A percentile compares a stretch with the other conserved stretches of the same genome.
phyloP scores from a whole-genome alignment of 352 stramenopile genomes.

The Globisporangium nodosum region DNA sequence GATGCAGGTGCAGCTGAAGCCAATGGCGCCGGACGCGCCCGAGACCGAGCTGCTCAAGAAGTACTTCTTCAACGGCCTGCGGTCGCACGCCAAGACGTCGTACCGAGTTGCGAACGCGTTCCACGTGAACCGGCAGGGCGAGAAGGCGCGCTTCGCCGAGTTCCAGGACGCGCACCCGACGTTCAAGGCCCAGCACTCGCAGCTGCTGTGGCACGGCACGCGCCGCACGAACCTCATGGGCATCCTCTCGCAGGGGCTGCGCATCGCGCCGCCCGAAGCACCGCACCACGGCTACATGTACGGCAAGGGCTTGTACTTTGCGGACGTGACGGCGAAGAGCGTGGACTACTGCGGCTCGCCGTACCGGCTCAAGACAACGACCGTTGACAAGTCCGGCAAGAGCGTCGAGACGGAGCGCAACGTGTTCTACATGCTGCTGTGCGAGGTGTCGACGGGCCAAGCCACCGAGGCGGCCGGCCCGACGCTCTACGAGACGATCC shows the following conservation, averaged over 20 bases:
- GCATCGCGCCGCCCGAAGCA: slow-evolving; percentile 82
- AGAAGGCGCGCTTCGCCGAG: slow-evolving; percentile 43
- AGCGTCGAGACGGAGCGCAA: slow-evolving; percentile 33
- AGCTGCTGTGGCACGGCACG: slow-evolving; percentile 84
- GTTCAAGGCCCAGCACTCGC: slow-evolving; percentile 31
- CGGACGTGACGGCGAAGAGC: slow-evolving; percentile 73
- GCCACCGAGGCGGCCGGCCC: slow-evolving; percentile 27
- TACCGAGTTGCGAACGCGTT: slow-evolving; percentile 71
- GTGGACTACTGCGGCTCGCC: slow-evolving; percentile 60
- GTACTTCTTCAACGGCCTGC: slow-evolving; percentile 63
- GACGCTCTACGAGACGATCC: slow-evolving; percentile 26
- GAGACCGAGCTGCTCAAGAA: slow-evolving; percentile 45
- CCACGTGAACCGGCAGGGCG: slow-evolving; percentile 50
- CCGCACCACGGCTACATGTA: slow-evolving; percentile 79
- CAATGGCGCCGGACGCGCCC: slow-evolving; percentile 17
- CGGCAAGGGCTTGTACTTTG: slow-evolving; percentile 86
- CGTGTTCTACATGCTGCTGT: slow-evolving; percentile 70
- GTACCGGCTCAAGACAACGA: slow-evolving; percentile 37
- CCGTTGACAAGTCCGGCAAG: slow-evolving; percentile 26
- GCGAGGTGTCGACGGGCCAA: slow-evolving; percentile 56
- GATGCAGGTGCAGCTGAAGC: slow-evolving; percentile 52
- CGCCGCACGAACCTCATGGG: slow-evolving; percentile 81
- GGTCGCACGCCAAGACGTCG: slow-evolving; percentile 9
- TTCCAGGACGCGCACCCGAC: slow-evolving; percentile 30
- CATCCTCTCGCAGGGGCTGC: slow-evolving; percentile 77